Conservation (phyloP, 2,329 filamentous ascomycete species). For the Lanzia echinophila region DNA sequence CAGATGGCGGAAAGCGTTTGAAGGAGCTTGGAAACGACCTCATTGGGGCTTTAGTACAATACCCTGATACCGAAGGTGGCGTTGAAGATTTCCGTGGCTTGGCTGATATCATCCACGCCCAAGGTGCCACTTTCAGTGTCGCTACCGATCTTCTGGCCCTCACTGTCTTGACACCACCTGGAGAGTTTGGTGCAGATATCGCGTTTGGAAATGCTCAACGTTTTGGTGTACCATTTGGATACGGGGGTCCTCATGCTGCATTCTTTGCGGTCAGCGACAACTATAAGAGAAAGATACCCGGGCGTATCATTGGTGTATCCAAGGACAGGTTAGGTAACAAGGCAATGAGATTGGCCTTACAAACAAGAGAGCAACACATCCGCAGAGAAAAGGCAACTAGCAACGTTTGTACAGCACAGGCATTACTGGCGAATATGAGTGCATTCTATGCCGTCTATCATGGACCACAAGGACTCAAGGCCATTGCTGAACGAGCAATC, state of each 20-base stretch:
- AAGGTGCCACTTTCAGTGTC: constrained; percentile 74
- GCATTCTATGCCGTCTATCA: constrained; percentile 94
- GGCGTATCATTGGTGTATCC: constrained; percentile 81
- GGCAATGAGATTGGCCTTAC: constrained; percentile 76
- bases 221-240: constrained; percentile 86
- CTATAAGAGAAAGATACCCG: constrained; percentile 91
- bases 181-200: constrained; percentile 91
- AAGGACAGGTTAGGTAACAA: constrained; percentile 80
- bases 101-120: constrained; percentile 69
- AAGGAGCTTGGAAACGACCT: constrained; percentile 73
- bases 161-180: constrained; percentile 80
- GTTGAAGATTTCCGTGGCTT: constrained; percentile 68
- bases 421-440: constrained; percentile 89
- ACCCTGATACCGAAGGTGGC: constrained; percentile 81
- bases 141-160: constrained; percentile 85
- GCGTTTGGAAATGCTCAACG: constrained; percentile 90
- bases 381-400: constrained; percentile 93
- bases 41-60: constrained; percentile 88
- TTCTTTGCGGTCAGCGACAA: constrained; percentile 92
- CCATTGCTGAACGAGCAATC: constrained; percentile 74
- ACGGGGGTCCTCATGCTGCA: constrained; percentile 89
- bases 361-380: constrained; percentile 95
- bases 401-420: constrained; percentile 95
- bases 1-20: constrained; percentile 56
- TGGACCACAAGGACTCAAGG: constrained; percentile 73